These are phyloP conservation scores for Baorangia bicolor DNA, from an alignment of 768 basidiomycete species.

Conservation along the genomic window DNA sequence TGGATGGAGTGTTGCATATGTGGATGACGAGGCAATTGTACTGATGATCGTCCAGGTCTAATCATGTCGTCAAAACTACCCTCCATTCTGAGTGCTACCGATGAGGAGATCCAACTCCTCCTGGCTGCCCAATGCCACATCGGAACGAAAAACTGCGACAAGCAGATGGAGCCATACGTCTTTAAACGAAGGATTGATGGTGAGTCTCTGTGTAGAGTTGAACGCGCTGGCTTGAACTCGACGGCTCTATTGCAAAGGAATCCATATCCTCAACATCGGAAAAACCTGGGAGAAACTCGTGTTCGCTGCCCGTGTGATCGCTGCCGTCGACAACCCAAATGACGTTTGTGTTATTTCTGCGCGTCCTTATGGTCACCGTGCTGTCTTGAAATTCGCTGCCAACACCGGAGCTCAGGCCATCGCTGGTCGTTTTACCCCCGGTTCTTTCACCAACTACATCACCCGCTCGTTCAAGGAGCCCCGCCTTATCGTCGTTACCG, in stretches of 20 bases:
- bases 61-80: slow-evolving; percentile 87
- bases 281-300: slow-evolving; percentile 99
- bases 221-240: slow-evolving; percentile 12
- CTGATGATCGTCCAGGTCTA: slow-evolving; percentile 35
- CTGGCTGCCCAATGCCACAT: slow-evolving; percentile 96
- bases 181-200: slow-evolving; percentile 96
- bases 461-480: slow-evolving; percentile 99
- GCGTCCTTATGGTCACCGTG: slow-evolving; percentile 98
- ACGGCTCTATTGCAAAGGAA: slow-evolving; percentile 52
- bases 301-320: slow-evolving; percentile 95
- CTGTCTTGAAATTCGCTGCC: slow-evolving; percentile 96
- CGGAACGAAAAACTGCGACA: slow-evolving; percentile 99
- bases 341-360: slow-evolving; percentile 98
- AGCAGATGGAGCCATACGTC: slow-evolving; percentile 98
- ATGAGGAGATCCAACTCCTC: slow-evolving; percentile 96
- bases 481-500: slow-evolving; percentile 96
- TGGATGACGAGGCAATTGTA: slow-evolving; percentile 29
- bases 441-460: slow-evolving; percentile 99
- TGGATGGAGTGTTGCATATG: slow-evolving; percentile 36
- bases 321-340: slow-evolving; percentile 96
- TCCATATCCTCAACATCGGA: slow-evolving; percentile 96
- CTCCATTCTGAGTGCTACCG: slow-evolving; percentile 87
- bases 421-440: slow-evolving; percentile 98
- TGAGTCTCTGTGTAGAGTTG: slow-evolving; percentile 39
- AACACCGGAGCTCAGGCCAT: slow-evolving; percentile 99